Evolutionary conservation across 306 rosid species (phyloP).

Genomic region (Cucurbita moschata): DNA sequence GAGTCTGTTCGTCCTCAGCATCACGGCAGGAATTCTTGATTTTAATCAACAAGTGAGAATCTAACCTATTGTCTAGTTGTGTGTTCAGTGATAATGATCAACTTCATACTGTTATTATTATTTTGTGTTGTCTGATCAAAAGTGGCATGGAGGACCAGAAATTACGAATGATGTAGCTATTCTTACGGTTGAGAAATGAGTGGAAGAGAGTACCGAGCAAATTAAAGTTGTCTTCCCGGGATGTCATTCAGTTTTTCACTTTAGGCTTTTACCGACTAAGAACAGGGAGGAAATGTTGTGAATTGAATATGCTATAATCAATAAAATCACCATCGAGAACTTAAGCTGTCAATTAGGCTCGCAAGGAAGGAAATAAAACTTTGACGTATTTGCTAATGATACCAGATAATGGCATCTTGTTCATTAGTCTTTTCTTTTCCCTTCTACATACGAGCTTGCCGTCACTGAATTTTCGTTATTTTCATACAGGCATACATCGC

Average conservation of each 20-base stretch:
- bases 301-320: not conserved
- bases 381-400: not conserved
- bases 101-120: not conserved
- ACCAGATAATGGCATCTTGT: not conserved
- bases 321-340: not conserved
- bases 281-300: not conserved
- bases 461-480: not conserved
- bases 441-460: not conserved
- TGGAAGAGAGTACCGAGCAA: not conserved
- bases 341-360: not conserved
- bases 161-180: not conserved
- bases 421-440: not conserved
- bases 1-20: not conserved
- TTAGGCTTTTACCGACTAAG: not conserved
- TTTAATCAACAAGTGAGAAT: not conserved
- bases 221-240: not conserved
- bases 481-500: constrained; percentile 66
- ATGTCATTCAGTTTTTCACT: not conserved
- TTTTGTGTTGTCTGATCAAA: not conserved
- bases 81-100: not conserved
- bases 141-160: not conserved
- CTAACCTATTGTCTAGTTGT: not conserved
- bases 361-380: not conserved
- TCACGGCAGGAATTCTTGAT: not conserved
- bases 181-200: not conserved